Evolutionary conservation across 306 rosid species (phyloP), one percentile per base, ranked within the genome.

Genomic region (Sicyos baderoa): DNA sequence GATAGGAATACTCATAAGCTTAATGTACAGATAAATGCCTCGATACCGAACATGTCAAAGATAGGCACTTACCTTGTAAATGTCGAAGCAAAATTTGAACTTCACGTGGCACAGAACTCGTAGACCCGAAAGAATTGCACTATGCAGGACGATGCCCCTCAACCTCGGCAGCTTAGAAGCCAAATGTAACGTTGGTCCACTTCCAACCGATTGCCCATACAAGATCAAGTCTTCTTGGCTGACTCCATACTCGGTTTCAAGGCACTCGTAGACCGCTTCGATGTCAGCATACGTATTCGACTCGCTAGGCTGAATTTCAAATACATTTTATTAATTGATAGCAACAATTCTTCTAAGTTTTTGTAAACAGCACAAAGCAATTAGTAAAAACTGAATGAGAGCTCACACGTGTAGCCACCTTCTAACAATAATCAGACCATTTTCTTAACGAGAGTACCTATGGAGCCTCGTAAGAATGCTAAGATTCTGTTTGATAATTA

Each of bases 201-300:
- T 94, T 75, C 99, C 99, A 70, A 94, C 96, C 7, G 99, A 94
- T 74, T 90, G 99, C 50, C 99, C 99, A 37, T 94, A 94, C 79
- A 90, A 86, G 84, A 94, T 88, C 23, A 94, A 68, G 32, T 94
- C 95, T 84, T 94, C 99, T 65, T 94, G 99, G 86, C 97, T 80
- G 54, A 90, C 90, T 74, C 99, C 99, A 68, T 90, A 94, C 74
- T 86, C 82, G 1, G 89, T 86, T 79, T 88, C 91, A 48, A 94
- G 97, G 83, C 97, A 90, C 78, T 87, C 95, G 71, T 94, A 94
- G 22, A 94, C 86, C 8, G 99, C 99, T 75, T 94, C 99, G 58
- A 94, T 94, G 83, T 94, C 99, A 35, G 95, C 89, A 56, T 94
- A 94, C 6, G 99, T 94, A 70, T 93, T 82, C 65, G 86, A 86